Evolutionary conservation across 176 grass and related monocot species (phyloP).

Genomic region (Pontederia paniculata): DNA sequence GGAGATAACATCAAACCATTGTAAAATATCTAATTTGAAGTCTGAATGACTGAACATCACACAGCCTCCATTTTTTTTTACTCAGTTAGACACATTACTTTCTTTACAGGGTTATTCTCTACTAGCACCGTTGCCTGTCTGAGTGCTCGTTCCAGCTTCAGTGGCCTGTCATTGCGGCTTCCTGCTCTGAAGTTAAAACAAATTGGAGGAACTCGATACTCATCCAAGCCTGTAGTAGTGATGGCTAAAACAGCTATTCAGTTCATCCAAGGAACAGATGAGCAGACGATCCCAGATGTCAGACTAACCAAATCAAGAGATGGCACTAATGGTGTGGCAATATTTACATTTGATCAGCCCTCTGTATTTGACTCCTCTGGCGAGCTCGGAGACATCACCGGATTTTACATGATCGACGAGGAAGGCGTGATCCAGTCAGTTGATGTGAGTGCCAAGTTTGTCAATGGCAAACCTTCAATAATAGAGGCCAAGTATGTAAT

Average conservation of each 20-base stretch:
- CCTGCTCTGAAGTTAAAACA: background rate
- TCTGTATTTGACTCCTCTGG: slow-evolving; percentile 82
- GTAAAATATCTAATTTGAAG: background rate
- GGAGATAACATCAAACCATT: background rate
- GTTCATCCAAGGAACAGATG: slow-evolving; percentile 90
- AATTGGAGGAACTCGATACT: background rate
- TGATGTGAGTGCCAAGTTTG: slow-evolving; percentile 80
- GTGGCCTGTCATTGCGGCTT: slow-evolving; percentile 39
- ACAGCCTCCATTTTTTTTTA: background rate
- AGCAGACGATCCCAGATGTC: slow-evolving; percentile 89
- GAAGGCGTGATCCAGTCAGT: slow-evolving; percentile 74
- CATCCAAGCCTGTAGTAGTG: slow-evolving; percentile 26
- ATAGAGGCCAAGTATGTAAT: slow-evolving; percentile 83
- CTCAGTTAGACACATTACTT: background rate
- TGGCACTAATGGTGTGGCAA: slow-evolving; percentile 66
- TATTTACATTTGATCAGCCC: slow-evolving; percentile 70
- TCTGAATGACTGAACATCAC: background rate
- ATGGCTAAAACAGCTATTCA: slow-evolving; percentile 63
- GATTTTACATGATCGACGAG: slow-evolving; percentile 80
- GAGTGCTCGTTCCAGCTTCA: slow-evolving; percentile 33
- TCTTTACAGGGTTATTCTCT: slow-evolving; percentile 8
- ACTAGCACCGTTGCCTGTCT: slow-evolving; percentile 19
- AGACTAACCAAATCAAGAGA: slow-evolving; percentile 82
- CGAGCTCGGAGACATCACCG: slow-evolving; percentile 89
- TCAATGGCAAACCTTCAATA: slow-evolving; percentile 58